Evolutionary conservation across 352 stramenopile species (phyloP).

Genomic region (Globisporangium mamillatum): DNA sequence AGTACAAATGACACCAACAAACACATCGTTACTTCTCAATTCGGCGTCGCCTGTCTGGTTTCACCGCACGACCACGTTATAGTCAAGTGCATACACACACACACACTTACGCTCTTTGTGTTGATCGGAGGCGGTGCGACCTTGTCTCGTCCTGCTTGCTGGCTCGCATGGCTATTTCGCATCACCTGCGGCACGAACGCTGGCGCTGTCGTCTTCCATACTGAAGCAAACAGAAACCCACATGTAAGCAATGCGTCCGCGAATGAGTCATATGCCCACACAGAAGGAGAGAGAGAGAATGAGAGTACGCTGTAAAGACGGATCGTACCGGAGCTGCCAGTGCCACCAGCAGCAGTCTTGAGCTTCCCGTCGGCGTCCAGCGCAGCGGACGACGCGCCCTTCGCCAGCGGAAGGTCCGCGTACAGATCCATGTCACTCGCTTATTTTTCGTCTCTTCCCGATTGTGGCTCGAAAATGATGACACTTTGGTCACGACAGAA

Average conservation of each 20-base stretch:
- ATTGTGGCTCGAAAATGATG: background rate
- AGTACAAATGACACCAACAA: background rate
- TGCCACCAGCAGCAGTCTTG: slow-evolving; percentile 26
- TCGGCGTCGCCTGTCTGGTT: background rate
- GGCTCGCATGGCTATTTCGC: slow-evolving; percentile 8
- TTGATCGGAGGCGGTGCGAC: slow-evolving; percentile 4
- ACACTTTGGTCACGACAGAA: background rate
- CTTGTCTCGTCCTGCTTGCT: background rate
- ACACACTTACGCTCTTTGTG: slow-evolving; percentile 18
- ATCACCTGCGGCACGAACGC: slow-evolving; percentile 49
- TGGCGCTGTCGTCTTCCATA: slow-evolving; percentile 48
- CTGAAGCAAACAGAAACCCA: slow-evolving; percentile 18
- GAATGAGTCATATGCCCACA: background rate
- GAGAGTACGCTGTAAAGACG: background rate
- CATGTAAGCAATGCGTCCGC: background rate
- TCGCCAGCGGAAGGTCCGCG: slow-evolving; percentile 66
- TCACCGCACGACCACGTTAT: background rate
- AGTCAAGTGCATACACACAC: background rate
- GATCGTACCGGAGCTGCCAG: slow-evolving; percentile 24
- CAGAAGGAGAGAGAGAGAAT: background rate
- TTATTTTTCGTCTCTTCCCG: background rate
- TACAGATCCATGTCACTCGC: slow-evolving; percentile 67
- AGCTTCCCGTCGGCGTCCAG: slow-evolving; percentile 50
- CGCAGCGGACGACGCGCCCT: slow-evolving; percentile 47
- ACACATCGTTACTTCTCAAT: background rate